A percentile compares a stretch with the other conserved stretches of the same genome.
These are phyloP conservation scores for Fusarium chaquense DNA, from an alignment of 2,329 filamentous ascomycete species.

Conservation along the genomic window DNA sequence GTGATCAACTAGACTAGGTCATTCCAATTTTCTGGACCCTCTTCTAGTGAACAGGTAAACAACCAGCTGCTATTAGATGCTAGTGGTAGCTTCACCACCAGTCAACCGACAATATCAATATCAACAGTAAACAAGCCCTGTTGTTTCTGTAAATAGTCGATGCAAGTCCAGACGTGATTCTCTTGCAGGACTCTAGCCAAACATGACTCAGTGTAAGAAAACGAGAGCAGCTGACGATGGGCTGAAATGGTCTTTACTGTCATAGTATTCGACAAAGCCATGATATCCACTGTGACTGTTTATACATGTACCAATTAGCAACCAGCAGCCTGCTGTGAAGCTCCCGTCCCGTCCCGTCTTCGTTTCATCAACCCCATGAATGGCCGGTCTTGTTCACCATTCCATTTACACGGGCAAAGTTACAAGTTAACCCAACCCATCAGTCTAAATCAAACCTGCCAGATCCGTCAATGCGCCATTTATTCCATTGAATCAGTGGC, in stretches of 20 bases:
- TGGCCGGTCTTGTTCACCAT: background rate
- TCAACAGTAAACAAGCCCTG: background rate
- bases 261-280: constrained; percentile 1
- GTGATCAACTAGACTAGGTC: background rate
- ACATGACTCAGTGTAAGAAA: constrained; percentile 9
- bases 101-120: constrained; percentile 4
- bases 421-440: background rate
- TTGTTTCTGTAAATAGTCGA: constrained; percentile 6
- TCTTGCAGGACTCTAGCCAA: background rate
- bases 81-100: background rate
- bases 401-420: background rate
- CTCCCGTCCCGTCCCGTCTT: constrained; percentile 27
- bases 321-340: constrained; percentile 2
- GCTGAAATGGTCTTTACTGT: constrained; percentile 8
- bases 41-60: constrained; percentile 1
- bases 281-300: constrained; percentile 12
- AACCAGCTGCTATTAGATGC: constrained; percentile 2
- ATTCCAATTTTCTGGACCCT: background rate
- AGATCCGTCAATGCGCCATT: constrained; percentile 39
- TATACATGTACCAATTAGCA: constrained; percentile 10
- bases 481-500: constrained; percentile 26
- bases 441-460: constrained; percentile 16
- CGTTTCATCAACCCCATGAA: constrained; percentile 29
- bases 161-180: constrained; percentile 9
- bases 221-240: constrained; percentile 10